Base-by-base conservation (phyloP, 192 early-diverging fungal species). In the Mortierella claussenii region DNA sequence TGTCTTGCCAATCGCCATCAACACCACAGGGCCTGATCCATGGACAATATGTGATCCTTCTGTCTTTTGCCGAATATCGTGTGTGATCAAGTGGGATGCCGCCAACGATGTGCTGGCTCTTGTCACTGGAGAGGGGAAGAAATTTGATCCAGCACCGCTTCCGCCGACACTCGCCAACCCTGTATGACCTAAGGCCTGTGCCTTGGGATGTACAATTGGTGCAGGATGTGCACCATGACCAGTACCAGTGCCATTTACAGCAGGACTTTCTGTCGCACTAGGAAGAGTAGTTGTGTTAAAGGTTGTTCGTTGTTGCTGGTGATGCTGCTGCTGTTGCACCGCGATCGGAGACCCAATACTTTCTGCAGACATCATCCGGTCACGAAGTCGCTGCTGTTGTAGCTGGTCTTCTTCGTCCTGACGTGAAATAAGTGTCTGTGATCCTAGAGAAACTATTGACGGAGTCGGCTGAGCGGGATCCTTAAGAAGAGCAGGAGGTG, bases 1-100 rank as follows among this genome's bases (percentile, higher is more conserved):
- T 31, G 73, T 76, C 46, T 76, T 76, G 34, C 73, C 73, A 49
- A 76, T 60, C 31, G 73, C 73, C 45, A 76, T 67, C 18, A 76
- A 40, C 21, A 76, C 73, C 26, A 76, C 57, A 3, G 73, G 73
- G 21, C 73, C 73, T 3, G 73, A 26, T 24, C 73, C 73, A 27
- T 76, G 64, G 23, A 55, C 53, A 27, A 76, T 76, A 66, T 76
- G 73, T 6, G 73, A 61, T 8, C 27, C 37, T n/a, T 56, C 64
- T 9, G 73, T 45, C 1, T 50, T 30, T 17, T 58, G 56, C 24
- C 58, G 57, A 27, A 76, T 20, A 31, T 76, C 73, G 44, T 76
- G 73, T 24, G 58, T 76, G 10, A 76, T 61, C 27, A 76, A 34
- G 44, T 60, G 50, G 4, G 73, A 55, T 3, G 63, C 21, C 4